phyloP scores from a whole-genome alignment of 1,284 basidiomycete species.

The Fistulinella cinereoalba region DNA sequence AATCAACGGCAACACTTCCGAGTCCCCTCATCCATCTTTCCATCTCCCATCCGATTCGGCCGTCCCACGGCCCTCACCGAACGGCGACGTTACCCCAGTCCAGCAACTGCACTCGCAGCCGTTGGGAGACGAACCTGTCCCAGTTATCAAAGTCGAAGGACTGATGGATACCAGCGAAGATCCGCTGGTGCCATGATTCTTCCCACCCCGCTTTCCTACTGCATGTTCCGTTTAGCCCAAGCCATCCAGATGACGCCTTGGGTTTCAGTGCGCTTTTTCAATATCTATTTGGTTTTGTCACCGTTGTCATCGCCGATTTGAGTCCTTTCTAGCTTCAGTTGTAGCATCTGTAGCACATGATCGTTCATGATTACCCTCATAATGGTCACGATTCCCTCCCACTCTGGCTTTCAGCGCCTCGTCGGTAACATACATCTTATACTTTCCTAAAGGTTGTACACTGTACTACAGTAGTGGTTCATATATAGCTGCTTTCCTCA shows the following conservation, averaged over 20 bases:
- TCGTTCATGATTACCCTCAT: slow-evolving; percentile 38
- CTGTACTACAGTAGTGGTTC: slow-evolving; percentile 35
- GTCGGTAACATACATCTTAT: slow-evolving; percentile 39
- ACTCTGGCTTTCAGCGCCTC: slow-evolving; percentile 25
- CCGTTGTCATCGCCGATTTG: slow-evolving; percentile 24
- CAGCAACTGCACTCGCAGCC: slow-evolving; percentile 55
- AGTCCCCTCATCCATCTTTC: slow-evolving; percentile 9
- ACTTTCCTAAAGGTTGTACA: slow-evolving; percentile 36
- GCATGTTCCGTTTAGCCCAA: slow-evolving; percentile 8
- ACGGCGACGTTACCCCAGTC: slow-evolving; percentile 46
- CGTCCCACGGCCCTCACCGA: slow-evolving; percentile 40
- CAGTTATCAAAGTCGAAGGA: slow-evolving; percentile 65
- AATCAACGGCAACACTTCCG: slow-evolving; percentile 25
- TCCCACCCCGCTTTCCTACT: slow-evolving; percentile 1
- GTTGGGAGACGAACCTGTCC: slow-evolving; percentile 56
- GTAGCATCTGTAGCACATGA: slow-evolving; percentile 36
- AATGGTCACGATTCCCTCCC: slow-evolving; percentile 33
- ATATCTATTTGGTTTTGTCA: slow-evolving; percentile 36
- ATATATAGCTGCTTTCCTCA: slow-evolving; percentile 26
- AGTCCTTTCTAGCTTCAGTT: slow-evolving; percentile 25
- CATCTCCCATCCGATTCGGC: slow-evolving; percentile 45
- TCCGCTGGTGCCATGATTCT: slow-evolving; percentile 51
- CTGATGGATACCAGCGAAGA: slow-evolving; percentile 70
- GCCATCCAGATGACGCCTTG: slow-evolving; percentile 15
- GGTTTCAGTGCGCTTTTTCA: slow-evolving; percentile 21